Evolutionary conservation across 1,139 yeast species (phyloP), one percentile per base, ranked within the genome.

Genomic region (Meyerozyma elateridarum): DNA sequence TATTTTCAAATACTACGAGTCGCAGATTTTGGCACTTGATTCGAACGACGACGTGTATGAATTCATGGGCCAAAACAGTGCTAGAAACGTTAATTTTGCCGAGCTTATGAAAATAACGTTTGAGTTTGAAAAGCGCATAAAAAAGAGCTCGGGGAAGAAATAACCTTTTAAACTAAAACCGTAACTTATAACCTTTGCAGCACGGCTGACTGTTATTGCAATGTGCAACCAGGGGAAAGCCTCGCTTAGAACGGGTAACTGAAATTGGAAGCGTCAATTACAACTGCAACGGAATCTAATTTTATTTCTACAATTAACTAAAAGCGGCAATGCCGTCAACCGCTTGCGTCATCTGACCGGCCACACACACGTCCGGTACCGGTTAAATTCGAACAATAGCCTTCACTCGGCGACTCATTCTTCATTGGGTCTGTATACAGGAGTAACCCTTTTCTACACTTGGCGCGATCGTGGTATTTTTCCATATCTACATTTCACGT

Each of bases 11-110:
- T 46, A 62, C 11, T 61, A 61, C 37, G 72, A 70, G 34, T 43
- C 51, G 15, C 45, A 49, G n/a, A 39, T 72, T 7, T 33, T 67
- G 32, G 39, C 34, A 6, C 38, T 64, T 17, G 28, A 45, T 3
- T 48, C 56, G 7, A 60, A 64, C 2, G 62, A 65, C 11, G 70
- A 63, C 25, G 57, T 68, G 7, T 72, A 71, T 43, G 51, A 56
- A 12, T 53, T 63, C 27, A 63, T 71, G 64, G 67, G 69, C 25
- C 16, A 18, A 13, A 13, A 24, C 17, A 9, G 9, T 15, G 11
- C 27, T 2, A 8, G 27, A 6, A 24, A 11, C 15, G n/a, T 24
- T 6, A 18, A 34, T 26, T 43, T 37, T 28, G 37, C 36, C 28
- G 48, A 42, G 17, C 32, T 45, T 13, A 41, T 44, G 32, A 27